Percentiles rank a stretch among this genome's conserved stretches.
Evolutionary conservation across 495 filamentous ascomycete genomes (phyloP).

Genomic region (Aspergillus sclerotiicarbonarius): DNA sequence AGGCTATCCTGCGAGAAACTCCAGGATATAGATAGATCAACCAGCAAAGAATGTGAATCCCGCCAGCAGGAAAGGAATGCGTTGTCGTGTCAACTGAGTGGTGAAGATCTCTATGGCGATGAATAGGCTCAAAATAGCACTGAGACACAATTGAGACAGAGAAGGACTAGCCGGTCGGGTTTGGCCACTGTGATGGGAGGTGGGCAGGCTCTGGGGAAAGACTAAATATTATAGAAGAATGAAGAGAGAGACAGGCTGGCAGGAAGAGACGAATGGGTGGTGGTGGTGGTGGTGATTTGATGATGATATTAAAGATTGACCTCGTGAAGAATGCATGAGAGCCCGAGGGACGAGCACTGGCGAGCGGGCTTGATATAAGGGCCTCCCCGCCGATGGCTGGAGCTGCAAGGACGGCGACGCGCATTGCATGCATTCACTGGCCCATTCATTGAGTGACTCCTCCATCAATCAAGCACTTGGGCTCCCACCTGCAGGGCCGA

Average conservation of each 20-base stretch:
- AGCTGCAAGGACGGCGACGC: slow-evolving; percentile 8
- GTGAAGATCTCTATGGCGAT: slow-evolving; percentile 21
- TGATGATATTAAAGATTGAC: slow-evolving; percentile 8
- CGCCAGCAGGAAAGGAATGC: slow-evolving; percentile 40
- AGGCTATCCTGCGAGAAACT: slow-evolving; percentile 8
- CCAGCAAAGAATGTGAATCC: slow-evolving; percentile 32
- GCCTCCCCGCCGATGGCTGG: slow-evolving; percentile 1
- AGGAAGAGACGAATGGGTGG: not conserved
- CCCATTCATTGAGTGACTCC: not conserved
- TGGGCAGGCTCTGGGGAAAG: not conserved
- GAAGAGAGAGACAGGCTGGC: slow-evolving; percentile 8
- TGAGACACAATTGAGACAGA: slow-evolving; percentile 27
- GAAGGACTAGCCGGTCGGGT: not conserved
- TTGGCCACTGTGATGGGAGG: slow-evolving; percentile 20
- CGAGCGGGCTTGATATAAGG: slow-evolving; percentile 2
- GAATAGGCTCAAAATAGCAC: slow-evolving; percentile 28
- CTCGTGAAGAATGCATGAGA: not conserved
- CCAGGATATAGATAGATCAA: slow-evolving; percentile 24
- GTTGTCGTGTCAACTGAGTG: slow-evolving; percentile 49
- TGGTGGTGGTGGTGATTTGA: not conserved
- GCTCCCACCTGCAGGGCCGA: slow-evolving; percentile 6
- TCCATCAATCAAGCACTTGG: not conserved
- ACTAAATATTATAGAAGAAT: not conserved
- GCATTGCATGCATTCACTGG: slow-evolving; percentile 5
- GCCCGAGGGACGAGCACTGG: not conserved